Base-by-base conservation (phyloP, 1,284 basidiomycete species). In the Apiotrichum gracile region DNA sequence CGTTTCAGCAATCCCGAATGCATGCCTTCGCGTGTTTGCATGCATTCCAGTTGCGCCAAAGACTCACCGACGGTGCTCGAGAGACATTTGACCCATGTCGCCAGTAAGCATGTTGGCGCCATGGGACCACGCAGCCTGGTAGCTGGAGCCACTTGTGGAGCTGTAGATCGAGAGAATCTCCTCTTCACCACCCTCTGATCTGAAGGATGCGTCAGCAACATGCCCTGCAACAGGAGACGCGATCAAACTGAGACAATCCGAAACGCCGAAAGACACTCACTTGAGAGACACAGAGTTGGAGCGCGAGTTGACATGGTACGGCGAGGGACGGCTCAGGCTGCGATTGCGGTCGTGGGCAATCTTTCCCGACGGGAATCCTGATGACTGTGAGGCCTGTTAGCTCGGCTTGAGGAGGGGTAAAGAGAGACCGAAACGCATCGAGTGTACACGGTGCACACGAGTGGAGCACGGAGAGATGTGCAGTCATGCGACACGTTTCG, bases 101-200 rank as follows among this genome's bases (percentile, higher is more conserved):
- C 61, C 62, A 2, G 58, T 48, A n/a, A 67, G 52, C 12, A 62
- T 49, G 35, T 51, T 47, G 19, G 51, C 53, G 1, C 46, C 49
- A 34, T 59, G 52, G 16, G 62, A 62, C 66, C 65, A 68, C n/a
- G 63, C 57, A 2, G 54, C 51, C 17, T 50, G 56, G 25, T 60
- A 55, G 29, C 62, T 62, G 26, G 54, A 47, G 7, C 47, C 54
- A 21, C 61, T 66, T 2, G 62, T 54, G 13, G 60, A 43, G 40
- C 62, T 64, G 51, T 61, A 49, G 38, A 65, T 55, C 19, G 64
- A 57, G 17, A 57, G 51, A 33, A 63, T 39, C 19, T 67, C 60
- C 29, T 71, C n/a, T n/a, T n/a, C 67, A 38, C 61, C 66, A 9
- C 48, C 58, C 37, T 70, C 68, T 17, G 68, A 72, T 34, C 66